These are phyloP conservation scores for Cylindricascospora bacillispora DNA, from an alignment of 1,139 yeast species.

Conservation along the genomic window DNA sequence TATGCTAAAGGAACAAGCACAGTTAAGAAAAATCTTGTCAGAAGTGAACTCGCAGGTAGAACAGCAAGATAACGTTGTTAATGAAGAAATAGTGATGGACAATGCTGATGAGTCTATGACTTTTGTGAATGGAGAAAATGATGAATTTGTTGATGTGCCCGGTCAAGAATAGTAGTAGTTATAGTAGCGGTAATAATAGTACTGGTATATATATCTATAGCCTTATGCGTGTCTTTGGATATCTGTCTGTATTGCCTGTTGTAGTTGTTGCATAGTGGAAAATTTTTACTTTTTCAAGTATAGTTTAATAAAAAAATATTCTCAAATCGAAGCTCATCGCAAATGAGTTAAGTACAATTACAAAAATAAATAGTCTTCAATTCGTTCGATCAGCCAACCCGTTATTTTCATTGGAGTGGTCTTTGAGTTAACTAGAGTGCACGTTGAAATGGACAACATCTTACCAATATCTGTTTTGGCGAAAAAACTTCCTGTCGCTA, in stretches of 20 bases:
- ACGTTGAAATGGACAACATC: too few relatives aligned
- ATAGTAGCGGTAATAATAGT: neutral
- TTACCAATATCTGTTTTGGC: conserved; percentile 22
- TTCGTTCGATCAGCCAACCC: too few relatives aligned
- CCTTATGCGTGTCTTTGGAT: neutral
- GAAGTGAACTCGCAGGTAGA: conserved; percentile 8
- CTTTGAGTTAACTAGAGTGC: too few relatives aligned
- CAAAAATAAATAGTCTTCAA: too few relatives aligned
- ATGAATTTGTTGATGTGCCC: conserved; percentile 32
- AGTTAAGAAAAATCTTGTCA: conserved; percentile 44
- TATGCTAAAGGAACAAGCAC: conserved; percentile 62
- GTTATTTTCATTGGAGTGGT: too few relatives aligned
- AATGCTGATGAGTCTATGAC: conserved; percentile 23
- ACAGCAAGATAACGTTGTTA: conserved; percentile 4
- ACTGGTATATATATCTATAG: neutral
- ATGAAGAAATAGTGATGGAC: conserved; percentile 6
- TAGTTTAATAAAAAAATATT: too few relatives aligned
- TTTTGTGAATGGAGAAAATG: conserved; percentile 40
- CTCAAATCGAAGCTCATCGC: too few relatives aligned
- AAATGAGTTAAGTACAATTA: too few relatives aligned
- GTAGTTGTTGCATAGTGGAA: too few relatives aligned
- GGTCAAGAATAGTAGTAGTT: conserved; percentile 8
- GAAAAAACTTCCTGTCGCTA: conserved; percentile 23
- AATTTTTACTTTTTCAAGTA: too few relatives aligned
- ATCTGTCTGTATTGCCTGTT: too few relatives aligned